Base-by-base conservation (phyloP, 208 protist species). In the Trypanosoma conorhini region DNA sequence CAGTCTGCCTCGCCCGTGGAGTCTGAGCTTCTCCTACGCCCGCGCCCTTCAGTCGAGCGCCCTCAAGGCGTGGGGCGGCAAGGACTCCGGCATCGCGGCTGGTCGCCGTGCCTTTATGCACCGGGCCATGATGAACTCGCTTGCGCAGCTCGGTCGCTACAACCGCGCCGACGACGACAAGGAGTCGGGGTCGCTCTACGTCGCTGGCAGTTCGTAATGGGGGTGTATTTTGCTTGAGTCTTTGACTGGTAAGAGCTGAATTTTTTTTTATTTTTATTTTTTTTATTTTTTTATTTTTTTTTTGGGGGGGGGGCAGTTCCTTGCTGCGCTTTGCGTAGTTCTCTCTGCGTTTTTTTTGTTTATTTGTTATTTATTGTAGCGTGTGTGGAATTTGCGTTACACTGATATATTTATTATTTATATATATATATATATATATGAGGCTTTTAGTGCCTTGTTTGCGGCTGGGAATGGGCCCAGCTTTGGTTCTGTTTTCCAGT, bases 11-110 rank as follows among this genome's bases (percentile, higher is more conserved):
- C 83, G 83, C 38, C 95, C 95, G 60, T 99, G 97, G 97, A 65
- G 72, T 31, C 64, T 99, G 38, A 91, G 84, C 61, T 99, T 99
- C 85, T 97, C 92, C 38, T 99, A 97, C 71, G 97, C 95, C 52
- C 88, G 98, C 62, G 98, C 98, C 28, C 84, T 99, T 8, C 97
- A 99, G 89, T 76, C 78, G 58, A 87, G 89, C 51, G 80, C 80
- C 57, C 80, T 98, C 60, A 98, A 93, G 82, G 83, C 93, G 26
- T 99, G 97, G 98, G 72, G 67, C 31, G 98, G 97, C 65, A 97
- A 99, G 80, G 76, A 86, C 89, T 70, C 77, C 62, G 61, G 78
- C 82, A 52, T 84, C 35, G 67, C 22, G 42, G 64, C 62, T 70
- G 82, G 81, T 24, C 80, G 84, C 69, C 57, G 64, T 55, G 81